Base-by-base conservation (phyloP, 2,329 filamentous ascomycete species). In the Hymenoscyphus albidus region DNA sequence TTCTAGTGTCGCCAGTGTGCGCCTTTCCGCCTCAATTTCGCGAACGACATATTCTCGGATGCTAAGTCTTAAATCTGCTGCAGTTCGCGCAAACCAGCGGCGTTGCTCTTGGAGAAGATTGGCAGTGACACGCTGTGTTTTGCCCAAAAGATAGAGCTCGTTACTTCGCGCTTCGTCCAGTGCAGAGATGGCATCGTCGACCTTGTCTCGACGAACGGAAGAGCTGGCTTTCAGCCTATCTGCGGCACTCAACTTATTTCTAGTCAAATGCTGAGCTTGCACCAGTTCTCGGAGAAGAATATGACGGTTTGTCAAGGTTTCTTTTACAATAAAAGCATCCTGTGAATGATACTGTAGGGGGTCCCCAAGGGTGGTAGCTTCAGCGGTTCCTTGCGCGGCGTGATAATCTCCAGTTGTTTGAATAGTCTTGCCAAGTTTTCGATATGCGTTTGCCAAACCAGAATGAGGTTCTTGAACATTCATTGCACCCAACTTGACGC, bases 261-360 rank as follows among this genome's bases (percentile, higher is more conserved):
- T 88, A 1, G 93, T 93, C 27, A 82, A 83, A 75, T 96, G 91
- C 76, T 98, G 93, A 0, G 95, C 93, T 77, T 97, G 92, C 32
- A 96, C 80, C 65, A 98, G 88, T 74, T 99, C 95, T 65, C 95
- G 92, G 55, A 97, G 89, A 22, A 99, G 85, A 68, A 99, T 97
- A 78, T 99, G 95, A 13, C 95, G 91, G 79, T 99, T 99, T 3
- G 95, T 99, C 68, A 99, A 84, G 12, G 93, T 97, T 76, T 99
- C 95, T 78, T 99, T 99, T 70, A 98, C 95, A 72, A 98, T 96
- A 75, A 97, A 96, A 56, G 95, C 92, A 77, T 99, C 95, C 64
- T 92, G 89, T 56, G 93, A 97, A 78, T 98, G 93, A 75, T 98
- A 97, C 73, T 93, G 91, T 68, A 99, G 87, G 12, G 95, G 92